Evolutionary conservation across 441 rosid species (phyloP).

Genomic region (Theobroma grandiflorum): DNA sequence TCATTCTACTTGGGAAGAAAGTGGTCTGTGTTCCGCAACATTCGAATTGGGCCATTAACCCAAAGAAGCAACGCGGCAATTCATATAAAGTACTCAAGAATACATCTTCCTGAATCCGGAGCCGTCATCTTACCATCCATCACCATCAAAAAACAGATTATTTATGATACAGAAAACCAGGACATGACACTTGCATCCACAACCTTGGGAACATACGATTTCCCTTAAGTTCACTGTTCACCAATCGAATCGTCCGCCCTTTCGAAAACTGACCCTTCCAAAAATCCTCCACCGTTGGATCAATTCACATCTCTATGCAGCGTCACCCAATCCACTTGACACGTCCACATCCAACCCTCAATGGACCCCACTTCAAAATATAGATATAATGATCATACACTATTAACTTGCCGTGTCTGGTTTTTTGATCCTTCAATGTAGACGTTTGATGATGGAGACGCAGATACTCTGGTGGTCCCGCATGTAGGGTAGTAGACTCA

Average conservation of each 20-base stretch:
- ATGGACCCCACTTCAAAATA: neutral
- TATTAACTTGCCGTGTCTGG: slow-evolving; percentile 21
- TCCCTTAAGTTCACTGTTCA: slow-evolving; percentile 6
- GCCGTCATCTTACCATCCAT: neutral
- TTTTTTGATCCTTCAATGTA: neutral
- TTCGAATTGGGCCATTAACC: neutral
- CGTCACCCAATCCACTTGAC: slow-evolving; percentile 24
- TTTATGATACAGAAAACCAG: neutral
- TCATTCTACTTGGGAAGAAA: neutral
- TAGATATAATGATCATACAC: neutral
- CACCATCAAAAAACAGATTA: neutral
- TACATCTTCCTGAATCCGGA: neutral
- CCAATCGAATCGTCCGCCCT: slow-evolving; percentile 10
- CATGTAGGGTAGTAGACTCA: slow-evolving; percentile 29
- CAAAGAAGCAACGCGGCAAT: neutral
- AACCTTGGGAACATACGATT: slow-evolving; percentile 33
- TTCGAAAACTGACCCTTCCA: neutral
- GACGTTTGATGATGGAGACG: slow-evolving; percentile 42
- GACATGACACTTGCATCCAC: slow-evolving; percentile 23
- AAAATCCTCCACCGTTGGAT: neutral
- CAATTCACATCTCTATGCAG: slow-evolving; percentile 17
- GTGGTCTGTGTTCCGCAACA: neutral
- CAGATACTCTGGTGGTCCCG: slow-evolving; percentile 46
- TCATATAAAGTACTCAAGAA: neutral
- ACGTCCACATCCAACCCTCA: slow-evolving; percentile 23